These are phyloP conservation scores for Bipolaris gigantea DNA, from an alignment of 2,329 filamentous ascomycete species.

Conservation along the genomic window DNA sequence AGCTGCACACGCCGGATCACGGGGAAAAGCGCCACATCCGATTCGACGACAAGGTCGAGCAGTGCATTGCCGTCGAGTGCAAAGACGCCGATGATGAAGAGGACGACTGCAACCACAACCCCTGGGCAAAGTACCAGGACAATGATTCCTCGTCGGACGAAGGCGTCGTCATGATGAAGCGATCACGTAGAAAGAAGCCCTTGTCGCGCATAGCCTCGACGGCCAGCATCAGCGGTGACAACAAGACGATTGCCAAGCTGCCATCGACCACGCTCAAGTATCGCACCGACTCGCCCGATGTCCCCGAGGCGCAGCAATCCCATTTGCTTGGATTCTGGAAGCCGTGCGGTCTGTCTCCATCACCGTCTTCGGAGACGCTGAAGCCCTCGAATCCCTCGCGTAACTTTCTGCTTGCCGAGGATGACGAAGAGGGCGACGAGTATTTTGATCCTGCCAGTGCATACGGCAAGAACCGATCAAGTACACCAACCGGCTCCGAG, in stretches of 20 bases:
- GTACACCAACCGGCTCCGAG: slow-evolving; percentile 40
- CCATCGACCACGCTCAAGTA: slow-evolving; percentile 88
- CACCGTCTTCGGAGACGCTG: slow-evolving; percentile 80
- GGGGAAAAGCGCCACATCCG: slow-evolving; percentile 82
- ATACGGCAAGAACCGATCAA: slow-evolving; percentile 41
- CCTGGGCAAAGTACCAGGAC: slow-evolving; percentile 45
- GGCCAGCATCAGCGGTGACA: slow-evolving; percentile 63
- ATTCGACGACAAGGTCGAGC: slow-evolving; percentile 93
- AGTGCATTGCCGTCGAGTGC: slow-evolving; percentile 90
- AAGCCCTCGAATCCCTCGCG: slow-evolving; percentile 69
- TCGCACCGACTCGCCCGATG: slow-evolving; percentile 73
- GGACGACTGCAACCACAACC: slow-evolving; percentile 48
- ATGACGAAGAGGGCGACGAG: slow-evolving; percentile 51
- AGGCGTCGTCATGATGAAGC: slow-evolving; percentile 80
- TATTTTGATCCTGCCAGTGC: slow-evolving; percentile 49
- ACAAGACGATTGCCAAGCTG: slow-evolving; percentile 84
- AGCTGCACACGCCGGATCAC: slow-evolving; percentile 63
- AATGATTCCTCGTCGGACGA: slow-evolving; percentile 68
- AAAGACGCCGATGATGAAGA: slow-evolving; percentile 76
- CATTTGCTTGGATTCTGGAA: slow-evolving; percentile 51
- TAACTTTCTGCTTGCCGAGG: slow-evolving; percentile 65
- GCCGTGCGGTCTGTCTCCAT: slow-evolving; percentile 62
- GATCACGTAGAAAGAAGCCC: slow-evolving; percentile 52
- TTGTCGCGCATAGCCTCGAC: slow-evolving; percentile 59
- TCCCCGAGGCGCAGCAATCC: slow-evolving; percentile 55